Evolutionary conservation across 2,329 filamentous ascomycete genomes (phyloP), one percentile per base, ranked within the genome.

Genomic region (Lachnellula cervina): DNA sequence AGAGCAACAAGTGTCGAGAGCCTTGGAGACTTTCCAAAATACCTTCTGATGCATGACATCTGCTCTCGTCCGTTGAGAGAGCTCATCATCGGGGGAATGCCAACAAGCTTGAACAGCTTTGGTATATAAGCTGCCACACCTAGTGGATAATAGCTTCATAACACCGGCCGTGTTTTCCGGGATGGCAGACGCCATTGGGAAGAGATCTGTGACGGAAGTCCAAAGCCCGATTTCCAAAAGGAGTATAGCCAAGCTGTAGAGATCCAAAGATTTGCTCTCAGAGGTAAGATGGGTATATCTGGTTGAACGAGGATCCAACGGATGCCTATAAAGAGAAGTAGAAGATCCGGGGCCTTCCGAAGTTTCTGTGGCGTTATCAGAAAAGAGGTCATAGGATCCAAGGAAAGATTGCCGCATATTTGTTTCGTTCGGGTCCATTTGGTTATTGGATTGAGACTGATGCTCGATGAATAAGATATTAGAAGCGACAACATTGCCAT

Each of bases 181-280:
- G 7, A 68, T 59, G 14, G 61, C 49, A 25, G 62, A 55, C n/a
- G 53, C 57, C 14, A 52, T 57, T 19, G 66, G 63, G 52, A 68
- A 66, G 38, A 70, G 62, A 35, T 69, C 65, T 0, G 60, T 71
- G 16, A 90, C 75, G 11, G 82, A 84, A 3, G 81, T 83, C 89
- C 89, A 93, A 8, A 92, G 72, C 6, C 89, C 89, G 52, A 92
- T 83, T 6, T 89, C 89, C 2, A 91, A 75, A 0, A 93, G 76
- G 4, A 90, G 73, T 73, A 90, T 81, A 17, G 87, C 87, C 1
- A 93, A 75, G 6, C 87, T 85, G 68, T 90, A 90, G 2, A 92
- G 73, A 58, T 92, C 89, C 34, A 83, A 73, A 1, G 81, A 77
- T 40, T 82, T 80, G 42, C 79, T 79, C 53, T 84, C 81, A 1